Percentiles rank a stretch among this genome's conserved stretches.
phyloP scores from a whole-genome alignment of 2,329 filamentous ascomycete genomes.

The Apiospora saccharicola region DNA sequence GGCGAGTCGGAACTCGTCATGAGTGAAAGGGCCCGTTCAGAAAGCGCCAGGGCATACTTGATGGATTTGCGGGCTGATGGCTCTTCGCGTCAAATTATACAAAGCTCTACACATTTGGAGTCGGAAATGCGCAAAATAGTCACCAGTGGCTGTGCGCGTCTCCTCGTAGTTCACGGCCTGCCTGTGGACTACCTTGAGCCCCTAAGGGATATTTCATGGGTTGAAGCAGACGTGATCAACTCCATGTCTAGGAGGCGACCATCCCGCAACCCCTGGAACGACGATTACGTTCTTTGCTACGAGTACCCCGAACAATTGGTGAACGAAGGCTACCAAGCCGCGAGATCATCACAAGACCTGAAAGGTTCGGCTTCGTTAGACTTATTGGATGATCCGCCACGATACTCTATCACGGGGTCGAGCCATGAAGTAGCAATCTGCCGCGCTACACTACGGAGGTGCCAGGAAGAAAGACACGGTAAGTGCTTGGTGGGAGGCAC shows the following conservation, averaged over 20 bases:
- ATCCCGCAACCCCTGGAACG: constrained; percentile 34
- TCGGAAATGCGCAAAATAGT: neutral
- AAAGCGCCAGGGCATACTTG: neutral
- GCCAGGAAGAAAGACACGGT: neutral
- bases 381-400: neutral
- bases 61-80: neutral
- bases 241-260: constrained; percentile 39
- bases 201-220: constrained; percentile 34
- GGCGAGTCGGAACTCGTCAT: neutral
- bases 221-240: constrained; percentile 43
- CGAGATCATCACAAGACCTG: neutral
- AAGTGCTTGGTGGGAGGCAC: neutral
- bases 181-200: constrained; percentile 34
- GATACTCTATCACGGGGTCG: neutral
- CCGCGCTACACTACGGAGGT: neutral
- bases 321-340: no score
- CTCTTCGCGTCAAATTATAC: neutral
- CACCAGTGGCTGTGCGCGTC: neutral
- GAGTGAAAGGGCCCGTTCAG: neutral
- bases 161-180: constrained; percentile 38
- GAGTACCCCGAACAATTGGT: constrained; percentile 39
- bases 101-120: neutral
- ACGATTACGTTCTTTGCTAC: constrained; percentile 33
- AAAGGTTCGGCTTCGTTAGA: neutral
- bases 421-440: neutral